Evolutionary conservation across 192 early-diverging fungal genomes (phyloP).

Genomic region (Backusella mclennaniae): DNA sequence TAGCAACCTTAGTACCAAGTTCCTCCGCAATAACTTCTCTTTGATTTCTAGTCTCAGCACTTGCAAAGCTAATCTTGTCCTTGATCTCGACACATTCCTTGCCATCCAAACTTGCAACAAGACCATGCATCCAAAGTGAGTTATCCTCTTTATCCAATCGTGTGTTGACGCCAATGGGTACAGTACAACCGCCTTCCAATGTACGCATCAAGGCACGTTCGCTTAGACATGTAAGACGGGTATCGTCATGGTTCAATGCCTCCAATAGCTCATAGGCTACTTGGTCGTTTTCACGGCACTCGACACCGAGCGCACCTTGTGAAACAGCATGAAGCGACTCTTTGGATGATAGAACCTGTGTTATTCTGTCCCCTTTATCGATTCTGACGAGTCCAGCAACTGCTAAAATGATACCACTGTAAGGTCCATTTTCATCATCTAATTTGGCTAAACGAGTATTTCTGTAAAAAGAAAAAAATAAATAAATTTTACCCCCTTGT

Average conservation of each 20-base stretch:
- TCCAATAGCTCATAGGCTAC: conserved; percentile 47
- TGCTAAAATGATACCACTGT: conserved; percentile 80
- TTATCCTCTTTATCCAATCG: conserved; percentile 37
- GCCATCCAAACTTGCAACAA: conserved; percentile 83
- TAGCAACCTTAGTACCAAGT: conserved; percentile 42
- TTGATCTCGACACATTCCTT: conserved; percentile 55
- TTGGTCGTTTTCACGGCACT: conserved; percentile 70
- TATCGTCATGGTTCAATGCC: conserved; percentile 62
- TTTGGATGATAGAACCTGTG: conserved; percentile 58
- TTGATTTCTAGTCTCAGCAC: conserved; percentile 30
- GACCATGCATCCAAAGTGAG: conserved; percentile 53
- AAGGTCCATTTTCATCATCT: conserved; percentile 68
- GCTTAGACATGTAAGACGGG: conserved; percentile 67
- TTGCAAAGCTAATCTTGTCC: conserved; percentile 12
- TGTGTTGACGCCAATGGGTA: conserved; percentile 87
- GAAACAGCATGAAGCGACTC: conserved; percentile 85
- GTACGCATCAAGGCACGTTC: conserved; percentile 87
- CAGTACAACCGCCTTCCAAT: conserved; percentile 94
- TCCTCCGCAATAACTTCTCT: conserved; percentile 36
- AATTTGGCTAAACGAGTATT: conserved; percentile 89
- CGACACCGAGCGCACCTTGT: conserved; percentile 89
- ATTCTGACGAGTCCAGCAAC: conserved; percentile 83
- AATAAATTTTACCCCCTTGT: conserved; percentile 13
- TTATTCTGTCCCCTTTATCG: conserved; percentile 65
- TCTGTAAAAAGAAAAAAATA: conserved; percentile 57